Percentiles rank a stretch among this genome's conserved stretches.
phyloP scores from a whole-genome alignment of 208 protist genomes.

The Angomonas deanei region DNA sequence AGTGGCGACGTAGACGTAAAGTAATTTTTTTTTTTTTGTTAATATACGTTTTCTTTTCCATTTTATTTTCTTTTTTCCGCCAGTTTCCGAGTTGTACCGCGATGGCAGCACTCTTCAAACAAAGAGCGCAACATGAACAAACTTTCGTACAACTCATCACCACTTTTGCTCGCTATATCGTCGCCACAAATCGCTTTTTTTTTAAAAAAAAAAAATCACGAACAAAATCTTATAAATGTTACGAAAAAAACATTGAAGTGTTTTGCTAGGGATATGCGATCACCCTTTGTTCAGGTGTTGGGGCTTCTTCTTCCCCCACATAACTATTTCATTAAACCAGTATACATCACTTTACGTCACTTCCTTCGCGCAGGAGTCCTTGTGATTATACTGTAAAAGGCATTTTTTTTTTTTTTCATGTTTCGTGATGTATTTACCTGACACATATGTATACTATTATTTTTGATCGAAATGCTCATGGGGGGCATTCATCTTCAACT shows the following conservation, averaged over 20 bases:
- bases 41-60: background rate
- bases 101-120: background rate
- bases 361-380: too few relatives aligned
- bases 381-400: background rate
- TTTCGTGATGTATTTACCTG: background rate
- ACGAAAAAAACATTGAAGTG: background rate
- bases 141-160: constrained; percentile 17
- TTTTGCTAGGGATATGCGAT: background rate
- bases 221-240: background rate
- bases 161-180: constrained; percentile 12
- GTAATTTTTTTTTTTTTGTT: constrained; percentile 10
- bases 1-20: background rate
- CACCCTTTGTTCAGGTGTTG: background rate
- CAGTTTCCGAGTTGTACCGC: constrained; percentile 1
- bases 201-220: background rate
- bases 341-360: too few relatives aligned
- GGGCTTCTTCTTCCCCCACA: constrained; percentile 1
- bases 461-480: constrained; percentile 22
- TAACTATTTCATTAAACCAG: too few relatives aligned
- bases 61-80: background rate
- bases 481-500: background rate
- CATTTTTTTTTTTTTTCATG: constrained; percentile 13
- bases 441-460: constrained; percentile 10
- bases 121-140: constrained; percentile 4
- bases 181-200: background rate